phyloP scores from a whole-genome alignment of 805 yeast species.

The Saccharomycopsis sp. region DNA sequence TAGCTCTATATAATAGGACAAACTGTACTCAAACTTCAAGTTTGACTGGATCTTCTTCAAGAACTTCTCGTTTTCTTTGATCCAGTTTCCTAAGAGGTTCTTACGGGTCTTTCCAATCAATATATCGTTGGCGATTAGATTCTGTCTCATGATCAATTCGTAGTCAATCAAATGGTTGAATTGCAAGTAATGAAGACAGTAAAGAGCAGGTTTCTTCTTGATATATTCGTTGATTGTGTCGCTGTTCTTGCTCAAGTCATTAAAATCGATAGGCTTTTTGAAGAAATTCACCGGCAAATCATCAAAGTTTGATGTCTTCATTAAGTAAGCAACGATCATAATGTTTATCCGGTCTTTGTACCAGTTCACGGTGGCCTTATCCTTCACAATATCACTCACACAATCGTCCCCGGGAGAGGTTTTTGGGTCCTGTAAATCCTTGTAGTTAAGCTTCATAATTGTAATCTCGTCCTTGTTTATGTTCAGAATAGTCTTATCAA shows the following conservation, averaged over 20 bases:
- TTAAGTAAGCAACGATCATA: slow-evolving; percentile 14
- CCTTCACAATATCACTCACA: background rate
- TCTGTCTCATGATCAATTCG: slow-evolving; percentile 12
- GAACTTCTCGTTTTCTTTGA: slow-evolving; percentile 20
- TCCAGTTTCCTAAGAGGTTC: slow-evolving; percentile 12
- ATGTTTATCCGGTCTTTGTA: slow-evolving; percentile 15
- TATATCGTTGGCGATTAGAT: slow-evolving; percentile 17
- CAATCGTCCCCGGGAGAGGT: background rate
- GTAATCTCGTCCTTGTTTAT: background rate
- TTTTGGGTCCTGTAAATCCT: background rate
- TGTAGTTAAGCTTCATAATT: background rate
- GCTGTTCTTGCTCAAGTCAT: slow-evolving; percentile 4
- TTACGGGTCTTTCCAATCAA: slow-evolving; percentile 4
- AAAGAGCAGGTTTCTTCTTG: slow-evolving; percentile 12
- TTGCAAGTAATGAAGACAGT: slow-evolving; percentile 8
- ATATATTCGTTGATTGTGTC: slow-evolving; percentile 7
- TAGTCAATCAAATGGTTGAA: slow-evolving; percentile 26
- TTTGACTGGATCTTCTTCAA: slow-evolving; percentile 18
- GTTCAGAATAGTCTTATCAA: background rate
- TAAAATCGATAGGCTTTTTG: slow-evolving; percentile 11
- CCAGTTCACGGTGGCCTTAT: slow-evolving; percentile 9
- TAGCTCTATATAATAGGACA: slow-evolving; percentile 10
- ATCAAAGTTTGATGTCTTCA: slow-evolving; percentile 12
- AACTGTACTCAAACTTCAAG: slow-evolving; percentile 16
- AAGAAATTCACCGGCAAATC: slow-evolving; percentile 17